A percentile compares a stretch with the other conserved stretches of the same genome.
phyloP scores from a whole-genome alignment of 306 rosid species.

The Cicer judaicum region DNA sequence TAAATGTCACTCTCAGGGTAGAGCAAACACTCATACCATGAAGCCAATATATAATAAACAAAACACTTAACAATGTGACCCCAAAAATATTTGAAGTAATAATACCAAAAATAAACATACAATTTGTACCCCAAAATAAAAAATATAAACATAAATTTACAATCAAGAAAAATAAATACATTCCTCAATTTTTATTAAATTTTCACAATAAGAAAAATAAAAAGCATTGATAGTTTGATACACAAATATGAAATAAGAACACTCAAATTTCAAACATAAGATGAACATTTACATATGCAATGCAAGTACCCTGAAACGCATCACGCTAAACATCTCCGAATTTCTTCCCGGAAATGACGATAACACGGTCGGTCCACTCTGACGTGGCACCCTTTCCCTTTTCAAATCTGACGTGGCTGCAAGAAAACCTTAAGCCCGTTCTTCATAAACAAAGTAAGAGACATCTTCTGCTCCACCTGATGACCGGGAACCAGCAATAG shows the following conservation, averaged over 20 bases:
- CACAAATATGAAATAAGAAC: slow-evolving; percentile 23
- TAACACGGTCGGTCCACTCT: slow-evolving; percentile 29
- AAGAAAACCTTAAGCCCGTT: slow-evolving; percentile 72
- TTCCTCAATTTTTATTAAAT: not conserved
- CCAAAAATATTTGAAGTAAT: too few relatives aligned
- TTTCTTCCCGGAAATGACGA: slow-evolving; percentile 20
- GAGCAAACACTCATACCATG: too few relatives aligned
- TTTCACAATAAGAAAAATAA: not conserved
- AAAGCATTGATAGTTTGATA: not conserved
- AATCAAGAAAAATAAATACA: not conserved
- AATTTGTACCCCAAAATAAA: too few relatives aligned
- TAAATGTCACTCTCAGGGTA: too few relatives aligned
- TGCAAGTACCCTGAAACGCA: too few relatives aligned
- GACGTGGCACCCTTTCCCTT: slow-evolving; percentile 42
- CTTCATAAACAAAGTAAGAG: slow-evolving; percentile 90
- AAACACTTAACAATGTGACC: too few relatives aligned
- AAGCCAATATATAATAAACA: too few relatives aligned
- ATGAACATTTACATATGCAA: not conserved
- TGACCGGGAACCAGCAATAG: slow-evolving; percentile 75
- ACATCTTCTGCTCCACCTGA: slow-evolving; percentile 90
- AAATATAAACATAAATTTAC: not conserved
- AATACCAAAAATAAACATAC: too few relatives aligned
- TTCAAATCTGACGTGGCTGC: slow-evolving; percentile 64
- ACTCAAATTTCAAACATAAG: not conserved
- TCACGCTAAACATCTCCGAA: not conserved